These are phyloP conservation scores for Crucihimalaya himalaica DNA, from an alignment of 345 rosid genomes.

Conservation along the genomic window DNA sequence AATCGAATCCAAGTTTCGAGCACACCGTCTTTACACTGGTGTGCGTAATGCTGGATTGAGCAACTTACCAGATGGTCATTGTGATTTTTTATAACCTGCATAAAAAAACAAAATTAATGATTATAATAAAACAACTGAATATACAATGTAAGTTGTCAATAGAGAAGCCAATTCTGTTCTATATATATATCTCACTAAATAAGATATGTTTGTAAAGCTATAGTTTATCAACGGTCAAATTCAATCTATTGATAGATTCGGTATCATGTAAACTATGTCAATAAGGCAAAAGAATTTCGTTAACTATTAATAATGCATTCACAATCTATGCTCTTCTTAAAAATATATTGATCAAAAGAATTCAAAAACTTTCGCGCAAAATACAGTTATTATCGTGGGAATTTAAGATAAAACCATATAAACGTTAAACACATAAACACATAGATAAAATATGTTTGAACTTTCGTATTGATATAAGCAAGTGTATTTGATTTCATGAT, in stretches of 20 bases:
- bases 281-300: not conserved
- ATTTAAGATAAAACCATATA: not conserved
- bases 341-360: not conserved
- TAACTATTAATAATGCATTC: not conserved
- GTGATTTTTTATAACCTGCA: slow-evolving; percentile 13
- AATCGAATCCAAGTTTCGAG: slow-evolving; percentile 10
- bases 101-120: not conserved
- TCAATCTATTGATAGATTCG: not conserved
- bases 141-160: not conserved
- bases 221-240: not conserved
- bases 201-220: not conserved
- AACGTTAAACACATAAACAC: not conserved
- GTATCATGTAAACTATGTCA: not conserved
- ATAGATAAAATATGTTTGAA: not conserved
- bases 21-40: not conserved
- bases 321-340: not conserved
- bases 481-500: not conserved
- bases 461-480: too few species aligned
- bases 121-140: not conserved
- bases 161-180: not conserved
- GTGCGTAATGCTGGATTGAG: not conserved
- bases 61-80: not conserved
- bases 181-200: not conserved
- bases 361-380: not conserved
- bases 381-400: not conserved